Conservation (phyloP, 345 rosid species). For the Ailanthus altissimus region DNA sequence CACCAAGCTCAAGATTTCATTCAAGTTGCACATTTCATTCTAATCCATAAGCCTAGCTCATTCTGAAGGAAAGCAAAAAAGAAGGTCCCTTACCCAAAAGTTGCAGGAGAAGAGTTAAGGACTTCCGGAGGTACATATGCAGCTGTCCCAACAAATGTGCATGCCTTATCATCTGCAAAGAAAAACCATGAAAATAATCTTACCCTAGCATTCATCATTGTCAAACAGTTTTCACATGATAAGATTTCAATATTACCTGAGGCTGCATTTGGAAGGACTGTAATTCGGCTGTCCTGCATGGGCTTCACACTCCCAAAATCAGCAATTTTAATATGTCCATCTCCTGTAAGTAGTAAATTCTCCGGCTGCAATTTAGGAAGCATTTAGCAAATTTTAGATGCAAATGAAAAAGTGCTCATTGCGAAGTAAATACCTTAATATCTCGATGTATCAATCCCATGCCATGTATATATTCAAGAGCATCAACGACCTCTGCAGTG, state of each 20-base stretch:
- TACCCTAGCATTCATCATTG: not conserved
- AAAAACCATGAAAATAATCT: constrained; percentile 9
- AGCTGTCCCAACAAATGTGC: constrained; percentile 97
- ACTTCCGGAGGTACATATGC: constrained; percentile 99
- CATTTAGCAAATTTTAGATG: constrained; percentile 25
- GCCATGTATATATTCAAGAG: constrained; percentile 89
- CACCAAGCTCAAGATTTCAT: not conserved
- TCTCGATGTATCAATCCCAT: constrained; percentile 97
- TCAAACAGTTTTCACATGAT: constrained; percentile 3
- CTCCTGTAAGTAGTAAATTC: constrained; percentile 75
- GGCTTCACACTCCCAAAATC: constrained; percentile 99
- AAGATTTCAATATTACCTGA: constrained; percentile 55
- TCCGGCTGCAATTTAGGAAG: constrained; percentile 73
- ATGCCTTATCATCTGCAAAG: constrained; percentile 83
- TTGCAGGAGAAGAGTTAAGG: constrained; percentile 97
- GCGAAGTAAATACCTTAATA: constrained; percentile 64
- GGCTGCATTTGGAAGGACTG: constrained; percentile 90
- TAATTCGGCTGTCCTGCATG: constrained; percentile 88
- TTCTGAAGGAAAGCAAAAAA: not conserved
- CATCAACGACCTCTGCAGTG: constrained; percentile 89
- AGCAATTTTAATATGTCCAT: constrained; percentile 92
- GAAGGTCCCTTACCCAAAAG: constrained; percentile 67
- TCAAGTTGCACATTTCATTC: not conserved
- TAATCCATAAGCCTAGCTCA: not conserved
- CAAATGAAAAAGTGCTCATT: constrained; percentile 14